Evolutionary conservation across 805 yeast genomes (phyloP).

Genomic region (Yamadazyma takamatsuzukensis): DNA sequence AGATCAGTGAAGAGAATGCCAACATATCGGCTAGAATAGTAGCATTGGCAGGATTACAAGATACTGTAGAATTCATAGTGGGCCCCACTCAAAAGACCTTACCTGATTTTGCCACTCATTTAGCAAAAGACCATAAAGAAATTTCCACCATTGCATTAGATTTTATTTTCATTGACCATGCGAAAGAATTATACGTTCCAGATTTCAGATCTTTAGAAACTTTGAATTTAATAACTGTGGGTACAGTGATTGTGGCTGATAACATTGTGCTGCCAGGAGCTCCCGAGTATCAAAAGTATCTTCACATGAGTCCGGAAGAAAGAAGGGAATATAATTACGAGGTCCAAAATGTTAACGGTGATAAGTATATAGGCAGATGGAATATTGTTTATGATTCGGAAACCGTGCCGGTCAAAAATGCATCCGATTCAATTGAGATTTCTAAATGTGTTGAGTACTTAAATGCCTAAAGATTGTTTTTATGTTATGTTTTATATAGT

Average conservation of each 20-base stretch:
- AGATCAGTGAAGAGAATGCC: conserved; percentile 28
- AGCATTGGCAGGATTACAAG: conserved; percentile 31
- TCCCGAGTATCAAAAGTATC: conserved; percentile 37
- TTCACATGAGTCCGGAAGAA: conserved; percentile 33
- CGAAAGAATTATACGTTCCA: conserved; percentile 34
- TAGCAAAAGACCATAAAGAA: conserved; percentile 7
- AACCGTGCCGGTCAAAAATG: conserved; percentile 17
- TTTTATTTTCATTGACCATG: conserved; percentile 40
- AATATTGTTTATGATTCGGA: conserved; percentile 35
- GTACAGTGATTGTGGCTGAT: conserved; percentile 38
- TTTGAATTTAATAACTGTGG: conserved; percentile 34
- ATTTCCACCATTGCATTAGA: conserved; percentile 20
- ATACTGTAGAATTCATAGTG: conserved; percentile 26
- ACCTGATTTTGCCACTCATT: conserved; percentile 18
- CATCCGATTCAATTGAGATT: conserved; percentile 28
- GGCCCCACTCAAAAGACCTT: conserved; percentile 30
- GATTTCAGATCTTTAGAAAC: conserved; percentile 42
- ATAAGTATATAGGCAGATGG: conserved; percentile 14
- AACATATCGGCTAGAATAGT: conserved; percentile 23
- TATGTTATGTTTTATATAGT: no score
- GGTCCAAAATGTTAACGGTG: conserved; percentile 24
- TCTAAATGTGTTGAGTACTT: no score
- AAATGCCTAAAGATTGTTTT: no score
- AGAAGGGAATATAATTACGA: conserved; percentile 26
- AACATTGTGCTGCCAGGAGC: conserved; percentile 34